A percentile compares a stretch with the other conserved stretches of the same genome.
Evolutionary conservation across 441 rosid genomes (phyloP).

Genomic region (Erysimum cheiri): DNA sequence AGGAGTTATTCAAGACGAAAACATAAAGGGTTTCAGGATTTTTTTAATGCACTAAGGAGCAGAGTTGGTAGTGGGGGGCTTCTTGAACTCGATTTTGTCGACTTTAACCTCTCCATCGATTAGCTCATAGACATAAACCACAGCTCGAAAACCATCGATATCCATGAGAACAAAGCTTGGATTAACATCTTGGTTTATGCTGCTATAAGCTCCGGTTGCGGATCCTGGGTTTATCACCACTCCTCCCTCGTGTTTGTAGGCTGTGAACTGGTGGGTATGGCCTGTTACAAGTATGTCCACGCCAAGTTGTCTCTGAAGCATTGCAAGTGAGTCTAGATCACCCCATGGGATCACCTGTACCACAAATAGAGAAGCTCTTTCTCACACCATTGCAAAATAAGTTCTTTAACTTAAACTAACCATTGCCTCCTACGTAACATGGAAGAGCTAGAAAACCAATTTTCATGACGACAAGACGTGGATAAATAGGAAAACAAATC

Average conservation of each 20-base stretch:
- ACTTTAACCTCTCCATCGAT: conserved; percentile 97
- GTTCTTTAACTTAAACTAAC: conserved; percentile 11
- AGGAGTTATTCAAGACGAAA: conserved; percentile 22
- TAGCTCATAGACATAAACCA: conserved; percentile 92
- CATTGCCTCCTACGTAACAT: conserved; percentile 3
- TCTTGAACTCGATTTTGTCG: conserved; percentile 96
- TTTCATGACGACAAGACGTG: background rate
- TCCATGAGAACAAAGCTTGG: conserved; percentile 98
- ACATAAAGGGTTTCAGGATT: background rate
- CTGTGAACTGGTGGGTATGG: conserved; percentile 94
- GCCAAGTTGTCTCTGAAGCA: conserved; percentile 94
- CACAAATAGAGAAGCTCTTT: conserved; percentile 24
- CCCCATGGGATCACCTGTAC: conserved; percentile 95
- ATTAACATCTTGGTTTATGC: conserved; percentile 83
- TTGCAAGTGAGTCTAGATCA: conserved; percentile 87
- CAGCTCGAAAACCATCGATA: conserved; percentile 88
- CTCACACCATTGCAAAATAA: background rate
- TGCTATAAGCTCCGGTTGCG: conserved; percentile 94
- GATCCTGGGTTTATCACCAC: conserved; percentile 96
- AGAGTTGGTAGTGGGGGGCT: conserved; percentile 59
- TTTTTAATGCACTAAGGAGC: conserved; percentile 44
- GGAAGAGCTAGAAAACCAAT: background rate
- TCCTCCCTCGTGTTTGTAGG: conserved; percentile 96
- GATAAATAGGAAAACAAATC: background rate
- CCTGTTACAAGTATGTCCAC: conserved; percentile 96